These are phyloP conservation scores for Cytospora piceae DNA, from an alignment of 2,329 filamentous ascomycete species.

Conservation along the genomic window DNA sequence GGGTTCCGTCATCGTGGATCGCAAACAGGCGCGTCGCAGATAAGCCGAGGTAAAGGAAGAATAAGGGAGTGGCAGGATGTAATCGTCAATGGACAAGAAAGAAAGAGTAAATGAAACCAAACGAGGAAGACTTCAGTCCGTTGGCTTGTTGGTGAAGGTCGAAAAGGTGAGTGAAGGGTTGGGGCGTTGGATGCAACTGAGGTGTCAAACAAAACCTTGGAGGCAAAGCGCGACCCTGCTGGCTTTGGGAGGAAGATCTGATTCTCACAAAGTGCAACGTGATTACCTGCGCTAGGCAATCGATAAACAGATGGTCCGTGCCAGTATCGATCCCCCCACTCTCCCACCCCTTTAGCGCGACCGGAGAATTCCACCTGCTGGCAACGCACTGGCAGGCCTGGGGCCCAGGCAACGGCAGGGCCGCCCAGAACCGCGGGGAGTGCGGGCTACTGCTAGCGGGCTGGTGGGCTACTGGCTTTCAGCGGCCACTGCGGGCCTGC, in stretches of 20 bases:
- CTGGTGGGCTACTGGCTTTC: neutral
- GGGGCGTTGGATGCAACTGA: slow-evolving; percentile 9
- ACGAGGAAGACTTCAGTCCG: neutral
- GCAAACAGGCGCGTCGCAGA: slow-evolving; percentile 1
- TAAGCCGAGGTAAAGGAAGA: slow-evolving; percentile 4
- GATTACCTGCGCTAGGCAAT: slow-evolving; percentile 1
- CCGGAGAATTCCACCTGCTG: neutral
- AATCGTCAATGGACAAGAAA: neutral
- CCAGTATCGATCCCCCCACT: neutral
- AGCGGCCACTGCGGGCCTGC: slow-evolving; percentile 2
- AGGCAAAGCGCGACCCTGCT: neutral
- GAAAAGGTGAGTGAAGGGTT: neutral
- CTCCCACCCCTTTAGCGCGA: neutral
- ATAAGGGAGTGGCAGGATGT: slow-evolving; percentile 6
- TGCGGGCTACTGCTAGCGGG: slow-evolving; percentile 1
- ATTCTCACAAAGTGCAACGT: neutral
- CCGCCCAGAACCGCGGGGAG: neutral
- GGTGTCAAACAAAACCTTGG: slow-evolving; percentile 2
- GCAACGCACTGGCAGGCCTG: neutral
- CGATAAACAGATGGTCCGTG: neutral
- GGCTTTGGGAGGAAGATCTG: neutral
- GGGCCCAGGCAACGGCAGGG: neutral
- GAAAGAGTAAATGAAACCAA: slow-evolving; percentile 3
- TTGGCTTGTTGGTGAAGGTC: neutral
- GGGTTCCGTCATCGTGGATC: slow-evolving; percentile 67